Base-by-base conservation (phyloP, 108 stramenopile genomes). In the Discostella stelligeroides region DNA sequence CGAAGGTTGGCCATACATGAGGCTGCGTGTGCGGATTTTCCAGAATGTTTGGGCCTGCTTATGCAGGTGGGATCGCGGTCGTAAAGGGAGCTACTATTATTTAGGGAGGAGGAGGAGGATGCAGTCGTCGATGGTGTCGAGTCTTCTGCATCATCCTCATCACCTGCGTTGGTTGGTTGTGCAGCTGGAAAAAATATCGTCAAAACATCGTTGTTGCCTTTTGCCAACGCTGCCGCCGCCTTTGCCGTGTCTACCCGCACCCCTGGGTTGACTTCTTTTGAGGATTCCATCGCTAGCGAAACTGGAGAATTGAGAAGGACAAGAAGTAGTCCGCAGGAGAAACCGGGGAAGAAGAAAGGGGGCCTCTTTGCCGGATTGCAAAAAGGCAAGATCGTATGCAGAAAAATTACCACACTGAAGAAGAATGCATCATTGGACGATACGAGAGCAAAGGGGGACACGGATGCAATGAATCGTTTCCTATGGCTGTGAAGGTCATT, bases 1-100 rank as follows among this genome's bases (percentile, higher is more conserved):
- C 87, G 93, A 21, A 70, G 93, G 15, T 68, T 88, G 51, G 84
- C 88, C 48, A 70, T 92, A 51, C 93, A 95, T 54, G 93, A 95
- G 63, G 89, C 93, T 1, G 87, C 90, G 0, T 95, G 90, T 76
- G 83, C 85, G 67, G 90, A 88, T 72, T 84, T 84, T 24, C 78
- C 87, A 8, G 28, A 80, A 24, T 95, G 93, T 60, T 79, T 95
- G 66, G 78, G 77, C 14, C 66, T 95, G 53, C 75, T 95, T 45
- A 68, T 95, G 72, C 85, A 87, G 69, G 21, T 84, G 49, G 88
- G 73, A 73, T 62, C 48, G 73, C 58, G 66, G 69, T 63, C 87
- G 18, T 48, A 54, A 6, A 13, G 45, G 66, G 66, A 75, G 34
- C 49, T 64, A n/a, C n/a, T n/a, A n/a, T n/a, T n/a, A 38, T 48